phyloP scores from a whole-genome alignment of 257 asterid genomes.

The Solanum peruvianum region DNA sequence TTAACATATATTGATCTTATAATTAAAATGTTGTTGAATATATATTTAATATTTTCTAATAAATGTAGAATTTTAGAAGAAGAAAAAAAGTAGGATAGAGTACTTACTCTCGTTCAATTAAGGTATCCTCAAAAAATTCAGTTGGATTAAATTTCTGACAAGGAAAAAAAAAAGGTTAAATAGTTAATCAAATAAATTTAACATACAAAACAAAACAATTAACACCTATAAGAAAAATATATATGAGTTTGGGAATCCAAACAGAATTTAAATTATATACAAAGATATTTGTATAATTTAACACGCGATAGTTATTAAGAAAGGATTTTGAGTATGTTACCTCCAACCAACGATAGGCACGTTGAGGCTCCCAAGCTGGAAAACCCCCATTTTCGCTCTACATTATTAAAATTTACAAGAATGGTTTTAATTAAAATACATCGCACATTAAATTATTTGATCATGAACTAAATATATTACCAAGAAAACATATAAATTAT shows the following conservation, averaged over 20 bases:
- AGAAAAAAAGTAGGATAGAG: background rate
- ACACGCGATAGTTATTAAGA: rapidly evolving
- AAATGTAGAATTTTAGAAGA: background rate
- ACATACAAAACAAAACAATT: background rate
- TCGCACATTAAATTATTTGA: background rate
- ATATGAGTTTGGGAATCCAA: background rate
- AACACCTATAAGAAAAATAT: background rate
- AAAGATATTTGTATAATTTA: background rate
- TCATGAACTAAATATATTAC: background rate
- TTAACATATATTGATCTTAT: background rate
- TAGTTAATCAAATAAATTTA: background rate
- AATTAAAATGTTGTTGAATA: background rate
- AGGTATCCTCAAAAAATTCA: conserved; percentile 33
- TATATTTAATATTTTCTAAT: background rate
- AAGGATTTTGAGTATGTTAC: background rate
- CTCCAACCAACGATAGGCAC: conserved; percentile 47
- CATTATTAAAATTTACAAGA: background rate
- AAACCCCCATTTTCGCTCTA: conserved; percentile 44
- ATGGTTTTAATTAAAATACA: background rate
- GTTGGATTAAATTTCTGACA: conserved; percentile 44
- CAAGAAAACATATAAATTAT: background rate
- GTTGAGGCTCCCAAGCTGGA: conserved; percentile 50
- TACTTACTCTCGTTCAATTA: conserved; percentile 45
- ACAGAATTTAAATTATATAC: background rate
- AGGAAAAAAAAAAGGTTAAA: background rate